Conservation (phyloP, 352 stramenopile species). For the Paralagenidium karlingii region DNA sequence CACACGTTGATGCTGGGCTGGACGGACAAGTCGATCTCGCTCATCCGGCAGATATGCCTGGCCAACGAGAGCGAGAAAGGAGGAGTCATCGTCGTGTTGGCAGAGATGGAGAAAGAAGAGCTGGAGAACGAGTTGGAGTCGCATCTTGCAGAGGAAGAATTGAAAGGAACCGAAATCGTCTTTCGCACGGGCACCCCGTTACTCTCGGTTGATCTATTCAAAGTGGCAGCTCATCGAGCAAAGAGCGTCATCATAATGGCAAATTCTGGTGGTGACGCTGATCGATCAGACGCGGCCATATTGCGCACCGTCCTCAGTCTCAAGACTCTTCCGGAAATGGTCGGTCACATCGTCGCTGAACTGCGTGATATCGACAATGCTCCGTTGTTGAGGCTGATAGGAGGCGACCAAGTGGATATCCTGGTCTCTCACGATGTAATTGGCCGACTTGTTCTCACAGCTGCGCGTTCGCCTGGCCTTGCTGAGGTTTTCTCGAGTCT, state of each 20-base stretch:
- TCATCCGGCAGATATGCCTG: slow-evolving; percentile 77
- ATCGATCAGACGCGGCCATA: slow-evolving; percentile 67
- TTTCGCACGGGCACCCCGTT: slow-evolving; percentile 71
- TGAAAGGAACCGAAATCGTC: slow-evolving; percentile 63
- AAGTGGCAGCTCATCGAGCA: slow-evolving; percentile 64
- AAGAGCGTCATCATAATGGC: slow-evolving; percentile 79
- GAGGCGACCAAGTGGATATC: slow-evolving; percentile 65
- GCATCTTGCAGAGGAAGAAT: slow-evolving; percentile 38
- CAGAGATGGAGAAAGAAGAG: slow-evolving; percentile 64
- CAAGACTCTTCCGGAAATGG: slow-evolving; percentile 54
- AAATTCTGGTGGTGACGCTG: slow-evolving; percentile 46
- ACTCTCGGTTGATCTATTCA: slow-evolving; percentile 65
- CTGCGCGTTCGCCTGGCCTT: slow-evolving; percentile 63
- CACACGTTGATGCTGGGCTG: slow-evolving; percentile 83
- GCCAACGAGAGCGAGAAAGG: slow-evolving; percentile 81
- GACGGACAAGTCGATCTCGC: slow-evolving; percentile 77
- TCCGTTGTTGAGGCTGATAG: slow-evolving; percentile 61
- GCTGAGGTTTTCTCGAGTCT: slow-evolving; percentile 48
- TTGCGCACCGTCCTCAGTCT: slow-evolving; percentile 70
- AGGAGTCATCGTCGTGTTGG: slow-evolving; percentile 65
- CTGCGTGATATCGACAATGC: slow-evolving; percentile 83
- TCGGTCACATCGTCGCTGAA: slow-evolving; percentile 78
- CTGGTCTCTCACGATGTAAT: slow-evolving; percentile 85
- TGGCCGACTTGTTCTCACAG: slow-evolving; percentile 77
- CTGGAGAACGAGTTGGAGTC: slow-evolving; percentile 55